Evolutionary conservation across 73 alveolate genomes (phyloP).

Genomic region (Blepharisma japonicum): DNA sequence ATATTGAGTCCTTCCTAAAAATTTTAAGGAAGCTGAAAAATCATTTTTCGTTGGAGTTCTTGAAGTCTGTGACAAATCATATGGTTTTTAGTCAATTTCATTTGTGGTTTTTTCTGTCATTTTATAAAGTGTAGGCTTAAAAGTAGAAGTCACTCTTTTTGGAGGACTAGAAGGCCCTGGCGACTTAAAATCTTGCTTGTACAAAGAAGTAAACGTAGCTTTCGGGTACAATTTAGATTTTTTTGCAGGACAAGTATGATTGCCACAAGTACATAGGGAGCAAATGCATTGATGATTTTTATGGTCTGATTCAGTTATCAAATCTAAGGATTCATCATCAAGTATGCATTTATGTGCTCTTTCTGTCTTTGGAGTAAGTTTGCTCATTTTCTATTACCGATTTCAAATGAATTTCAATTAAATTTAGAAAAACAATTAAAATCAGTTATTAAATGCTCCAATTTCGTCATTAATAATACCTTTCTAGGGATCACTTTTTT

Average conservation of each 20-base stretch:
- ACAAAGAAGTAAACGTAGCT: background rate
- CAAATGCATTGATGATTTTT: background rate
- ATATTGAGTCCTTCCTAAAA: background rate
- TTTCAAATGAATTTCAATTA: no score
- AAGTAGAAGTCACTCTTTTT: background rate
- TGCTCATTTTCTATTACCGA: no score
- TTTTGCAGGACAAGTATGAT: conserved; percentile 2
- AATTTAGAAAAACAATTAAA: no score
- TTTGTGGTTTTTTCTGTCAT: background rate
- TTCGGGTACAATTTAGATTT: background rate
- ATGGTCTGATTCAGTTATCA: conserved; percentile 26
- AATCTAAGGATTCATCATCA: background rate
- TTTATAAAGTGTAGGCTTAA: background rate
- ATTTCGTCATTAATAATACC: no score
- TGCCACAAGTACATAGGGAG: background rate
- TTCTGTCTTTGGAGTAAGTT: no score
- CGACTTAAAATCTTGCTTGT: conserved; percentile 6
- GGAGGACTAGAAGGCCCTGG: background rate
- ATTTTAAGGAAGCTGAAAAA: no score
- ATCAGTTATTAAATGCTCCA: no score
- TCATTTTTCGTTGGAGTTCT: no score
- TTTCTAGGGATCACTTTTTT: no score
- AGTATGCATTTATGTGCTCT: background rate
- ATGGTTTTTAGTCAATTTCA: background rate
- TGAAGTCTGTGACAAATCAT: no score